Evolutionary conservation across 2,329 filamentous ascomycete species (phyloP).

Genomic region (Exophiala lecanii-corni): DNA sequence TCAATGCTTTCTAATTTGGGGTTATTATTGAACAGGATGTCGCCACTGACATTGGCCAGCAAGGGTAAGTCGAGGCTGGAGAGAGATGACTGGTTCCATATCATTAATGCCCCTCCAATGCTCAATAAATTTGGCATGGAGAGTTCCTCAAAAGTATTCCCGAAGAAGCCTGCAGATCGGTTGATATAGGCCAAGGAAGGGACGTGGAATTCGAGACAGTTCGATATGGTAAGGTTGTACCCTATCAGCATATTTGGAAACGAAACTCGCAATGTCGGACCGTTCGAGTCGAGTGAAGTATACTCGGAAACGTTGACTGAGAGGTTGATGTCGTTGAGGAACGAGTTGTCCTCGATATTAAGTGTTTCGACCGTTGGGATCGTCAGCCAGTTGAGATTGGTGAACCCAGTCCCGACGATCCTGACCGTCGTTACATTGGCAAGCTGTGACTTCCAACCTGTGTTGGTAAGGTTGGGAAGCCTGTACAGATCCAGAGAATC

Average conservation of each 20-base stretch:
- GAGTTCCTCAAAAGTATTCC: not conserved
- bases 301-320: not conserved
- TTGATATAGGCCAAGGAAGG: not conserved
- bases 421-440: not conserved
- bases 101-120: not conserved
- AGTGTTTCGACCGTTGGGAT: not conserved
- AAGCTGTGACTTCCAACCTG: not conserved
- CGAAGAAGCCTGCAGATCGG: not conserved
- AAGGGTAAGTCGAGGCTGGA: not conserved
- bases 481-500: not conserved
- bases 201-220: not conserved
- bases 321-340: not conserved
- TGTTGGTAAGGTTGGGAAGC: not conserved
- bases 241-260: not conserved
- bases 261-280: not conserved
- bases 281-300: not conserved
- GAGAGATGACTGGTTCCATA: not conserved
- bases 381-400: not conserved
- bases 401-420: not conserved
- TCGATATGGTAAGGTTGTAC: not conserved
- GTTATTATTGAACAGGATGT: not conserved
- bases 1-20: not conserved
- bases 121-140: not conserved
- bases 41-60: not conserved
- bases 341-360: not conserved